Base-by-base conservation (phyloP, 208 protist species). In the Wallacemonas sp. region DNA sequence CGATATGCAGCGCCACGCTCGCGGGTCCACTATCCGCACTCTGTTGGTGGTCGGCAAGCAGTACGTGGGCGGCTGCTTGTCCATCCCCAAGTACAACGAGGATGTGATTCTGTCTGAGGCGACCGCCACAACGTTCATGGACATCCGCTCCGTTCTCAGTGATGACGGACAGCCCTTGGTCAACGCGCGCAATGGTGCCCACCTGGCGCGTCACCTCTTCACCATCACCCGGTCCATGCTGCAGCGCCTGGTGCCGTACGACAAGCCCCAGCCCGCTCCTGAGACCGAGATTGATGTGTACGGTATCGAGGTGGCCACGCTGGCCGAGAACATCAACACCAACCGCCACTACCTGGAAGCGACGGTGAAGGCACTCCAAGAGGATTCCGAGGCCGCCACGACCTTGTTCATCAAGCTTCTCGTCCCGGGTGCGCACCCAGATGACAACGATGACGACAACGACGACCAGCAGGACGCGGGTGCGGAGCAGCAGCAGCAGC, bases 81-180 rank as follows among this genome's bases (percentile, higher is more conserved):
- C 83, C 31, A 60, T 90, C 26, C 88, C 88, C 12, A 73, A 69
- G 27, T 60, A 65, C 39, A 64, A 56, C 11, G 77, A 94, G 24
- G 88, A 94, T 63, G 60, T 90, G 11, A 65, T 94, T 41, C 72
- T 94, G 0, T 86, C 85, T 2, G 72, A 83, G 53, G 75, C 75
- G 53, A 82, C 79, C 11, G 72, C 77, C 8, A 72, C 58, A 22
- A 49, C 72, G 21, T 94, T 94, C 63, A 59, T 91, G 53, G 72
- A 89, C 49, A 71, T 94, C 6, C 28, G 60, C 17, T 62, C 65
- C 36, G 82, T 88, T 4, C 61, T 84, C 38, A 78, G 68, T 19
- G 86, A 91, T 49, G 82, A 94, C 58, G 84, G 76, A n/a, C 21
- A 68, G 33, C 77, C 68, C 1, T 62, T 94, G 31, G 68, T 90